A percentile compares a stretch with the other conserved stretches of the same genome.
Conservation (phyloP, 2,329 filamentous ascomycete species). For the Ophiostoma sp. region DNA sequence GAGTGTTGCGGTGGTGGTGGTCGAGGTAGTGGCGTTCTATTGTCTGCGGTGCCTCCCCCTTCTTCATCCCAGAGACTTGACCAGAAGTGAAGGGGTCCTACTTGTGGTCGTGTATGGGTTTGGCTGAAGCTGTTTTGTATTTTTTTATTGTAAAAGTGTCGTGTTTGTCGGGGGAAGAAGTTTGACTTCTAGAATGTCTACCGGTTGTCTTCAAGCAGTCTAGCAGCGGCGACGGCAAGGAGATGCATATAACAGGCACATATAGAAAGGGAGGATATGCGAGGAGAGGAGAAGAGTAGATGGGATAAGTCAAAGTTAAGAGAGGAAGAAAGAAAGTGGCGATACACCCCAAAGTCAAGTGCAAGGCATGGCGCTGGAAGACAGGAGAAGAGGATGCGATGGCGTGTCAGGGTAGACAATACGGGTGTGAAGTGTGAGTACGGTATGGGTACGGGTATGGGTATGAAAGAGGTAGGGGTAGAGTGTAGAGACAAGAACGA, state of each 20-base stretch:
- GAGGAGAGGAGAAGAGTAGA: constrained; percentile 18
- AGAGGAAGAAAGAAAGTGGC: background rate
- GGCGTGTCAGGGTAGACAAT: background rate
- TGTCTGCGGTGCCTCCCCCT: background rate
- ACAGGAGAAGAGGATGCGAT: background rate
- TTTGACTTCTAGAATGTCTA: background rate
- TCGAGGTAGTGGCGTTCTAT: background rate
- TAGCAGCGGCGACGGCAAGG: background rate
- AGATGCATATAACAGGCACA: constrained; percentile 17
- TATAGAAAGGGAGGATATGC: constrained; percentile 21
- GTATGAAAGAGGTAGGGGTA: background rate
- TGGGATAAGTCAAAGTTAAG: background rate
- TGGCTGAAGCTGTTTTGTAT: no score
- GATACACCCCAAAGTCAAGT: background rate
- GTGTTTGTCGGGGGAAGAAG: background rate
- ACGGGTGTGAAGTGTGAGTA: background rate
- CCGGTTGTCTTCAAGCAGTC: background rate
- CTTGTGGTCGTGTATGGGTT: background rate
- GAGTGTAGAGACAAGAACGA: background rate
- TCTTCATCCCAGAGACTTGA: background rate
- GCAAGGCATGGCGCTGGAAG: background rate
- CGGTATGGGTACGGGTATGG: no score
- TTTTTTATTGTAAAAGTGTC: background rate
- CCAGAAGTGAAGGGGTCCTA: background rate
- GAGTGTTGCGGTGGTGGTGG: background rate